A percentile compares a stretch with the other conserved stretches of the same genome.
phyloP scores from a whole-genome alignment of 108 stramenopile species.

The Cyclostephanos tholiformis region DNA sequence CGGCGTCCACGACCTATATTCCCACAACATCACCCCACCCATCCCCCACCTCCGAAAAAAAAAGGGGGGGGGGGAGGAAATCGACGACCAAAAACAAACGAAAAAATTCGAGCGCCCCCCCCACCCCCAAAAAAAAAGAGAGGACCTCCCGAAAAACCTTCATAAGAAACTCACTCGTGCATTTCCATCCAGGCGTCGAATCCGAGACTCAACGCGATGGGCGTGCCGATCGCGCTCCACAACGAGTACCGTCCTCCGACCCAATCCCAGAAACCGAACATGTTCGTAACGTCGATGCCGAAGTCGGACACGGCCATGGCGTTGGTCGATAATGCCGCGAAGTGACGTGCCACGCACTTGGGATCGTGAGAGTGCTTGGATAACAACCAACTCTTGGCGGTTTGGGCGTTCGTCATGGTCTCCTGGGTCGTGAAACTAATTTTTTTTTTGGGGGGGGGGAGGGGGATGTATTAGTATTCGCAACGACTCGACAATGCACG shows the following conservation, averaged over 20 bases:
- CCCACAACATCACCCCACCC: no score
- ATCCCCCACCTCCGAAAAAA: no score
- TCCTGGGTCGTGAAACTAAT: constrained; percentile 96
- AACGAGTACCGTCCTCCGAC: constrained; percentile 66
- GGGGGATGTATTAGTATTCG: no score
- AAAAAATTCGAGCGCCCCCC: no score
- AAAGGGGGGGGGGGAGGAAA: no score
- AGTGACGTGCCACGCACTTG: constrained; percentile 88
- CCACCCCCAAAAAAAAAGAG: no score
- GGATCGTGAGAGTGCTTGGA: constrained; percentile 67
- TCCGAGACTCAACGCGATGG: constrained; percentile 61
- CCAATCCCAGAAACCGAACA: constrained; percentile 91
- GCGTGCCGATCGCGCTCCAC: constrained; percentile 50
- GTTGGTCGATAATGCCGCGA: constrained; percentile 88
- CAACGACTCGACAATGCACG: no score
- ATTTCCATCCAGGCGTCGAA: constrained; percentile 56
- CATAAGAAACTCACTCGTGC: constrained; percentile 55
- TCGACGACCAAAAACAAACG: no score
- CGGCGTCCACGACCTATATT: no score
- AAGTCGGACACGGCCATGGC: constrained; percentile 69
- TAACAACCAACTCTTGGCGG: constrained; percentile 91
- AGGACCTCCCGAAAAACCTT: no score
- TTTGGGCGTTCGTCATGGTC: constrained; percentile 98
- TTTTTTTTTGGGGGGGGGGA: not conserved
- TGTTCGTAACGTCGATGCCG: constrained; percentile 92